These are phyloP conservation scores for Phytophthora citricola DNA, from an alignment of 352 stramenopile genomes.

Conservation along the genomic window DNA sequence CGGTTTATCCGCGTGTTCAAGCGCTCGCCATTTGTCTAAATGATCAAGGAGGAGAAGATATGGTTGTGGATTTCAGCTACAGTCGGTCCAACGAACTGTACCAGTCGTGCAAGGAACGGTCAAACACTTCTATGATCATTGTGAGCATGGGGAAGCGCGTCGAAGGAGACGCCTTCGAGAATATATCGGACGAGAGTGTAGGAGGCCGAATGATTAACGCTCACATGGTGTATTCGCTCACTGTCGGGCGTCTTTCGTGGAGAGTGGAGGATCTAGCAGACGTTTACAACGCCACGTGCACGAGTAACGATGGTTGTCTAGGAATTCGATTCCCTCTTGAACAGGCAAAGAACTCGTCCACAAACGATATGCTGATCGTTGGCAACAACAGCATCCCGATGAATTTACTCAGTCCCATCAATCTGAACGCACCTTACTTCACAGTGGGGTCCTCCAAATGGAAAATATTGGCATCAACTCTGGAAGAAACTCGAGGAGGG, in stretches of 20 bases:
- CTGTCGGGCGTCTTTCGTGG: conserved; percentile 33
- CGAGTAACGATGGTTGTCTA: not conserved
- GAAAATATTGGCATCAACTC: conserved; percentile 9
- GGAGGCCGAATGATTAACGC: conserved; percentile 11
- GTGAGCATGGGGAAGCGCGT: conserved; percentile 23
- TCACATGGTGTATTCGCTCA: conserved; percentile 29
- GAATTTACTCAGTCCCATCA: conserved; percentile 15
- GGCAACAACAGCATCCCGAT: conserved; percentile 4
- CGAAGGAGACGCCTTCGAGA: conserved; percentile 20
- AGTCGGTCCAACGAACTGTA: not conserved
- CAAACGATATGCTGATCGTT: conserved; percentile 8
- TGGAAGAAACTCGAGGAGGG: conserved; percentile 15
- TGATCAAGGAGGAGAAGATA: conserved; percentile 1
- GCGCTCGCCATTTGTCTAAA: conserved; percentile 25
- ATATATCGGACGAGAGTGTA: not conserved
- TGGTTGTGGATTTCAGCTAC: conserved; percentile 1
- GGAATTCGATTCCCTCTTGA: conserved; percentile 15
- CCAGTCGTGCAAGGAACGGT: conserved; percentile 17
- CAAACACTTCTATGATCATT: conserved; percentile 20
- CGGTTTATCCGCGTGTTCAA: conserved; percentile 20
- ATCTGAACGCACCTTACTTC: conserved; percentile 9
- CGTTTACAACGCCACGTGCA: conserved; percentile 13
- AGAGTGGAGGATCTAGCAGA: conserved; percentile 7
- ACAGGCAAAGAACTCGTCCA: not conserved
- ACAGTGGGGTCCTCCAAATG: conserved; percentile 6